These are phyloP conservation scores for Pelargonium hybrid DNA, from an alignment of 441 rosid species.

Conservation along the genomic window DNA sequence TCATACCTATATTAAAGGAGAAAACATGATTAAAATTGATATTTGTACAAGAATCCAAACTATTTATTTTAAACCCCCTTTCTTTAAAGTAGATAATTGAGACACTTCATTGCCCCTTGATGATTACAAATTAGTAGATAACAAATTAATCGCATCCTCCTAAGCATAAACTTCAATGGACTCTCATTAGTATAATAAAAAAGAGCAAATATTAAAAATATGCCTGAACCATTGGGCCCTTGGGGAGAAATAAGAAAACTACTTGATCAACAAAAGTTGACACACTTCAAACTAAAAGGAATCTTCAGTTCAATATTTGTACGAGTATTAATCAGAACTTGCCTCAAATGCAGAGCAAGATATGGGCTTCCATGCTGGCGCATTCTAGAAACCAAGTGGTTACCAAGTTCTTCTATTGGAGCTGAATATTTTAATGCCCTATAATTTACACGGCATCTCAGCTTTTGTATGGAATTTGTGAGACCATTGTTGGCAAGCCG, in stretches of 20 bases:
- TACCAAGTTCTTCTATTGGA: conserved; percentile 67
- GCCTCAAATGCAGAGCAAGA: conserved; percentile 90
- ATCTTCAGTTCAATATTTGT: neutral
- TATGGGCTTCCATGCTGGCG: conserved; percentile 50
- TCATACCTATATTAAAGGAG: conserved; percentile 48
- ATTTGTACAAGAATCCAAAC: too few species aligned
- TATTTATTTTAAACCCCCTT: too few species aligned
- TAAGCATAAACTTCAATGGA: too few species aligned
- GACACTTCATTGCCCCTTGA: too few species aligned
- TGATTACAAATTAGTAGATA: too few species aligned
- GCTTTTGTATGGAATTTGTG: conserved; percentile 51
- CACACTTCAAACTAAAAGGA: neutral
- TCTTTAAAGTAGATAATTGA: too few species aligned
- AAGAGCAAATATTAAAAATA: too few species aligned
- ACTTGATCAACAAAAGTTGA: neutral
- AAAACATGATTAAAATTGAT: neutral
- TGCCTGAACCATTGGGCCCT: too few species aligned
- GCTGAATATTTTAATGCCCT: conserved; percentile 67
- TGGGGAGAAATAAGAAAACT: too few species aligned
- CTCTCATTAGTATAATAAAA: too few species aligned
- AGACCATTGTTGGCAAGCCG: conserved; percentile 78
- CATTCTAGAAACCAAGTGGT: conserved; percentile 67
- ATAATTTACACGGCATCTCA: conserved; percentile 81
- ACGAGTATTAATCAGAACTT: conserved; percentile 18
- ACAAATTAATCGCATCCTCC: too few species aligned